Evolutionary conservation across 306 rosid genomes (phyloP).

Genomic region (Fragaria ananassa): DNA sequence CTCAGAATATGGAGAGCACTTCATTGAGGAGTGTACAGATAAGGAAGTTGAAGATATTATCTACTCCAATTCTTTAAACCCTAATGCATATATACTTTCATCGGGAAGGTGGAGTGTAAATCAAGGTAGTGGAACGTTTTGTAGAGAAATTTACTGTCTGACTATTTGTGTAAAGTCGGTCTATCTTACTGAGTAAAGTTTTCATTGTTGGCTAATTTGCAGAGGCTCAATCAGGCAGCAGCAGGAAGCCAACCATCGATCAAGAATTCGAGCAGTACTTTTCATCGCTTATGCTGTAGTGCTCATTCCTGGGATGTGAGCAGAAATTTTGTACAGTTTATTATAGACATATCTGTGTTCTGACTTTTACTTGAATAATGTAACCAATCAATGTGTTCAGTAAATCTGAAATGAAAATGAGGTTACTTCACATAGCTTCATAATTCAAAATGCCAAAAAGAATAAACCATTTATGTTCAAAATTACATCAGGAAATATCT

Average conservation of each 20-base stretch:
- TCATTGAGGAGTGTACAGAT: conserved; percentile 37
- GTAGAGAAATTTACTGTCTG: not conserved
- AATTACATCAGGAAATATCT: not conserved
- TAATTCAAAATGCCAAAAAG: not conserved
- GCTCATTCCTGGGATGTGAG: conserved; percentile 19
- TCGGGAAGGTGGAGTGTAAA: conserved; percentile 60
- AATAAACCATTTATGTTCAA: not conserved
- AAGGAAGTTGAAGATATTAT: conserved; percentile 54
- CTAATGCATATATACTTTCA: conserved; percentile 49
- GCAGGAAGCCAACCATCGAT: conserved; percentile 77
- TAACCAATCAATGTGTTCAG: not conserved
- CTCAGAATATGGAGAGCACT: conserved; percentile 36
- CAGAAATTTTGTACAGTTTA: conserved; percentile 17
- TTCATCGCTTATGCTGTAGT: conserved; percentile 69
- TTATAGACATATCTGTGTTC: not conserved
- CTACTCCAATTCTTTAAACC: conserved; percentile 39
- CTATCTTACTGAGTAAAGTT: not conserved
- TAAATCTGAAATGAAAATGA: not conserved
- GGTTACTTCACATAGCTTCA: not conserved
- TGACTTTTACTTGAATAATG: not conserved
- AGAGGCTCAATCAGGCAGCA: conserved; percentile 55
- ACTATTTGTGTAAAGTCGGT: not conserved
- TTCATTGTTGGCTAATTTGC: conserved; percentile 32
- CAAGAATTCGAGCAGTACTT: conserved; percentile 91
- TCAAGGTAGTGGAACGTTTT: conserved; percentile 45